Base-by-base conservation (phyloP, 441 rosid genomes). In the Breynia disticha region DNA sequence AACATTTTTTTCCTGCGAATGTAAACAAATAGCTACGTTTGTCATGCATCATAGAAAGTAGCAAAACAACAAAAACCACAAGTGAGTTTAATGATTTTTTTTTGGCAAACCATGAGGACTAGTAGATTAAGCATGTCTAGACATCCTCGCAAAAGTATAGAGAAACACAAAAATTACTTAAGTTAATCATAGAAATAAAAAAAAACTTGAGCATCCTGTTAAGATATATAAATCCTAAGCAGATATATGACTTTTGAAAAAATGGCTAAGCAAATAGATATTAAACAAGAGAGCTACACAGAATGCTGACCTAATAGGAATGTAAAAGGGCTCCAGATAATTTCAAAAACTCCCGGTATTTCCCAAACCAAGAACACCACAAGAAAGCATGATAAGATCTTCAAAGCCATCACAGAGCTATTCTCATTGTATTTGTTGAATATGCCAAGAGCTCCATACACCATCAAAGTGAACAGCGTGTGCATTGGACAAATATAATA, bases 401-500 rank as follows among this genome's bases (percentile, higher is more conserved):
- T 94, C 62, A 68, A 47, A 60, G 86, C 78, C 90, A 94, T 94
- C 59, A 87, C 97, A 16, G 89, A 84, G 67, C 86, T 76, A 63
- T 76, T 85, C 68, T 94, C 99, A 53, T 94, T 94, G 60, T 89
- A 77, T 75, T 83, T 80, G 80, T 74, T 82, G 60, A 83, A 79
- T 55, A 87, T 82, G 47, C 97, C 99, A 56, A 94, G 88, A 65
- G 93, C 88, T 57, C 97, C 97, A 74, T 94, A 87, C 61, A 94
- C 99, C 97, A 89, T 94, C 14, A 94, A 48, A 24, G 97, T 94
- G 78, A 87, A 94, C 21, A 94, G 80, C 12, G 99, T 94, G 75
- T 94, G 99, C 99, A 94, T 94, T 28, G 99, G 99, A 65, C 99
- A 89, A 64, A 94, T 94, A 67, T 94, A 94, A 68, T 89, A 94